Conservation (phyloP, 352 stramenopile species). For the Blastocystis sp. region DNA sequence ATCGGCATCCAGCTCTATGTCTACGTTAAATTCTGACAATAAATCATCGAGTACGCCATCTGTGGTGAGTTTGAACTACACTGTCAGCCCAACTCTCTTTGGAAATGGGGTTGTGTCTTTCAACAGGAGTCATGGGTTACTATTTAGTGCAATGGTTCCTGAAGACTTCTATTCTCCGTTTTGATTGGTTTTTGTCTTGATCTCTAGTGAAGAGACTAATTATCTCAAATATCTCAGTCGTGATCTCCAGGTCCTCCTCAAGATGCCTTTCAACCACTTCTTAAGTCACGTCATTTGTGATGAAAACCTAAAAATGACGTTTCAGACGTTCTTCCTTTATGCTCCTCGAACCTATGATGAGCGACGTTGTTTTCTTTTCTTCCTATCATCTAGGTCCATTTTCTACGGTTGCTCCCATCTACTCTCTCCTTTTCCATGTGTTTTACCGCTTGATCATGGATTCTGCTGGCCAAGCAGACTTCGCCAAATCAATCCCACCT, state of each 20-base stretch:
- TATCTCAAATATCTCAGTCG: slow-evolving; percentile 50
- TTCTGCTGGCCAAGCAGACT: neutral
- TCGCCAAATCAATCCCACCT: slow-evolving; percentile 25
- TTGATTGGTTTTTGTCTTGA: neutral
- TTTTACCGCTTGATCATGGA: slow-evolving; percentile 42
- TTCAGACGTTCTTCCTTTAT: slow-evolving; percentile 51
- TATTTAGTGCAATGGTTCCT: slow-evolving; percentile 31
- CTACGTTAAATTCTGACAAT: neutral
- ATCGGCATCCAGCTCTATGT: neutral
- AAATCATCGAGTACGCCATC: neutral
- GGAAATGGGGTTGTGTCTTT: slow-evolving; percentile 49
- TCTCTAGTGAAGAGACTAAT: neutral
- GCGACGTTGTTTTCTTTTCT: neutral
- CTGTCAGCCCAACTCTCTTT: slow-evolving; percentile 27
- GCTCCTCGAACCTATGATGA: slow-evolving; percentile 24
- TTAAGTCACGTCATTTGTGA: slow-evolving; percentile 39
- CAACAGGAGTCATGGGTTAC: neutral
- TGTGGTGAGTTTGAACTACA: neutral
- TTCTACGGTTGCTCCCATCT: neutral
- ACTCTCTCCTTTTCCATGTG: neutral
- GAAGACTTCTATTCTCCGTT: slow-evolving; percentile 33
- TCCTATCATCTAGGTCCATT: neutral
- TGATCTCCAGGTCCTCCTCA: slow-evolving; percentile 20
- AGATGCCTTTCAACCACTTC: slow-evolving; percentile 58
- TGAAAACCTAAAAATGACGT: neutral